Base-by-base conservation (phyloP, 1,284 basidiomycete genomes). In the Ustilago nuda region DNA sequence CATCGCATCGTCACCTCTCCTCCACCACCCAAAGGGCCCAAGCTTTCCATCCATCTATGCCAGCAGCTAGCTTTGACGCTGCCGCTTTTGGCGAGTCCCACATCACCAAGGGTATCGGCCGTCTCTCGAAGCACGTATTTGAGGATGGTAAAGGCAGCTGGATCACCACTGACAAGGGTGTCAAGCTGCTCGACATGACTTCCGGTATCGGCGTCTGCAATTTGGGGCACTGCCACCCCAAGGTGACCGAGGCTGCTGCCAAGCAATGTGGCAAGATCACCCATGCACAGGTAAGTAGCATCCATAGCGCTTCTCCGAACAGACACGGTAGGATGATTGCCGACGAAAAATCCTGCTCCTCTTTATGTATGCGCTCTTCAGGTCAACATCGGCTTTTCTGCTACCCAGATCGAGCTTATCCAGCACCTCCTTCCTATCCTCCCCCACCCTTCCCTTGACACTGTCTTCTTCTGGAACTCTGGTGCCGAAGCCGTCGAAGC, bases 401-500 rank as follows among this genome's bases (percentile, higher is more conserved):
- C 62, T 15, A 56, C 77, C 4, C 79, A 84, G 61, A 70, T 85
- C 56, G 76, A 78, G 37, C 66, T 84, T 8, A 70, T 84, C 53
- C 58, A 72, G 53, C 64, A 71, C 51, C 79, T 85, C 8, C 63
- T 82, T 13, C 75, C 80, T 15, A 79, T 82, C 73, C 92, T 94
- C 90, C 94, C 95, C 0, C 88, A 96, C 86, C 88, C 91, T 0
- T 94, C 94, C 3, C 89, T 98, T 50, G 92, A 95, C 87, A 93
- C 93, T 19, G 95, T 98, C 54, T 83, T 82, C 61, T 73, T 84
- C 60, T 94, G 93, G 92, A 98, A 95, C 88, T 96, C 94, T 6
- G 94, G 94, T 15, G 92, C 93, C 3, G 95, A 97, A 85, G 94
- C 94, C 0, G 89, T 94, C 45, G 93, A 97, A 87, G 79, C 80